Evolutionary conservation across 2,329 filamentous ascomycete species (phyloP).

Genomic region (Sporothrix humicola): DNA sequence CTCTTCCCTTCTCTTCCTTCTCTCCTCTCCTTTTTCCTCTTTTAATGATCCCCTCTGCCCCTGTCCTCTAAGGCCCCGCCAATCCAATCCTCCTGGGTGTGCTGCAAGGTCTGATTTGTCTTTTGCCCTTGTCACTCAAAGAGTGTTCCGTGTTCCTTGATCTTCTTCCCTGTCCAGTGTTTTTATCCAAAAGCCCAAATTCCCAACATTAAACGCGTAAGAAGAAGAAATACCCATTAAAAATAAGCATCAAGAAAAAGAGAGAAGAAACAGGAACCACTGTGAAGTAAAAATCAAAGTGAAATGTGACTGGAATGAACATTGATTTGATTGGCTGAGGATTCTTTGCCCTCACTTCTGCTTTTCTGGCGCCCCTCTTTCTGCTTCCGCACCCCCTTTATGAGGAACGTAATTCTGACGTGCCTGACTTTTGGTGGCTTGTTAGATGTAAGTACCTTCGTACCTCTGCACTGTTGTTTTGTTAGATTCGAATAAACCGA

Average conservation of each 20-base stretch:
- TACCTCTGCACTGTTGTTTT: not conserved
- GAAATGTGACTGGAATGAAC: not conserved
- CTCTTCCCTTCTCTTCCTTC: not conserved
- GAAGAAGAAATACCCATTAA: not conserved
- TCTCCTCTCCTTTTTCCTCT: conserved; percentile 3
- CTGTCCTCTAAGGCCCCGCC: not conserved
- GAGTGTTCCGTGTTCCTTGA: not conserved
- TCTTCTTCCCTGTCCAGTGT: not conserved
- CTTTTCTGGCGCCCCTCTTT: not conserved
- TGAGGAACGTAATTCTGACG: conserved; percentile 18
- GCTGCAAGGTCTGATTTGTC: not conserved
- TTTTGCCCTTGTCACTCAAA: not conserved
- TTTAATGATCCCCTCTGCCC: too few relatives aligned
- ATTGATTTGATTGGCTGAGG: not conserved
- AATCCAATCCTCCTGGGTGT: not conserved
- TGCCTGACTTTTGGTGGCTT: not conserved
- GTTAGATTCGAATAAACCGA: not conserved
- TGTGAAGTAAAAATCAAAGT: not conserved
- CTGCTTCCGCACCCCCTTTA: not conserved
- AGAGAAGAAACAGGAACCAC: not conserved
- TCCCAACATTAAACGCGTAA: not conserved
- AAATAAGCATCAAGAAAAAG: not conserved
- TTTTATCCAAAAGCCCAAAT: not conserved
- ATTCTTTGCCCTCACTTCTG: not conserved
- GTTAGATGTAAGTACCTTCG: not conserved